phyloP scores from a whole-genome alignment of 2,329 filamentous ascomycete species.

The Malbranchea cinnamomea region DNA sequence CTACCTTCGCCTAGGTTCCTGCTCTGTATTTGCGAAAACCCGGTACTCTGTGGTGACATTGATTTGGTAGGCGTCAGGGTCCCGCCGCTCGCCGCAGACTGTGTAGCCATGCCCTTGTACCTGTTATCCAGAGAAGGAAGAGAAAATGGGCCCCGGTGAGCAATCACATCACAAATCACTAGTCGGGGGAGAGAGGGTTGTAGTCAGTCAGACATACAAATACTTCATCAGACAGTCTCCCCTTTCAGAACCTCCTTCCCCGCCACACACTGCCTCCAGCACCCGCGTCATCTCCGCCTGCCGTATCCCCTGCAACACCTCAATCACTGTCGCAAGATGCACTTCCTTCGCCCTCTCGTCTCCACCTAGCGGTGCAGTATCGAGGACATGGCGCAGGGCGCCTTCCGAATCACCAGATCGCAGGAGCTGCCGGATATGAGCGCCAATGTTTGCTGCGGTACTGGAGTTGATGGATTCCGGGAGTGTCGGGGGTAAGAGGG shows the following conservation, averaged over 20 bases:
- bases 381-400: constrained; percentile 67
- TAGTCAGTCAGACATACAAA: constrained; percentile 46
- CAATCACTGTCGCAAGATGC: constrained; percentile 74
- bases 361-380: constrained; percentile 59
- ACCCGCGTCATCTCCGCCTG: constrained; percentile 90
- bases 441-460: constrained; percentile 62
- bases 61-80: constrained; percentile 35
- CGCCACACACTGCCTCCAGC: constrained; percentile 63
- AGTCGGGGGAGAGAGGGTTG: constrained; percentile 4
- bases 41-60: constrained; percentile 62
- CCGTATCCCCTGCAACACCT: constrained; percentile 91
- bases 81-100: constrained; percentile 21
- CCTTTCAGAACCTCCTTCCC: constrained; percentile 66
- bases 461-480: constrained; percentile 55
- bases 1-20: constrained; percentile 47
- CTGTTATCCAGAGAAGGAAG: constrained; percentile 34
- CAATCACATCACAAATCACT: constrained; percentile 5
- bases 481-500: constrained; percentile 59
- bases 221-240: constrained; percentile 97
- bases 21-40: constrained; percentile 66
- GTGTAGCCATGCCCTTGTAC: constrained; percentile 73
- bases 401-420: constrained; percentile 78
- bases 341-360: constrained; percentile 52
- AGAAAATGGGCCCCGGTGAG: not conserved
- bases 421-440: constrained; percentile 75